Conservation (phyloP, 192 early-diverging fungal genomes). For the Lobosporangium transversale region DNA sequence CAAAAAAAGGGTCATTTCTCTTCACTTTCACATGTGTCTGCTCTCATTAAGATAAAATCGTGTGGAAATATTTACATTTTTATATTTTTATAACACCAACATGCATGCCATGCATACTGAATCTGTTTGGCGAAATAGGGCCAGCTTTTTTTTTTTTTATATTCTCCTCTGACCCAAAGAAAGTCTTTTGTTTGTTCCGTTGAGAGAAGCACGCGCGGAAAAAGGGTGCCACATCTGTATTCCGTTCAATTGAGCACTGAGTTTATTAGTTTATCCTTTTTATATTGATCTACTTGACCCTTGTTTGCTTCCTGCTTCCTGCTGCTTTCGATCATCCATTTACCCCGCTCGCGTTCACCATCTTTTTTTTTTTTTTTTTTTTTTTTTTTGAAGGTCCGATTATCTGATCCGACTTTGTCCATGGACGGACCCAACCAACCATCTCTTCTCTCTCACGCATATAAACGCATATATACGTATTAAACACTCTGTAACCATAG, state of each 20-base stretch:
- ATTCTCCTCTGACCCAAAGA: not conserved
- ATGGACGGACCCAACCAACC: not conserved
- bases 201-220: not conserved
- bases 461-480: no score
- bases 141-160: not conserved
- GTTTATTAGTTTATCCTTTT: no score
- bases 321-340: not conserved
- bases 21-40: constrained; percentile 17
- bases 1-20: not conserved
- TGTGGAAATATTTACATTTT: not conserved
- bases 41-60: not conserved
- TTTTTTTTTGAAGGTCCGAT: constrained; percentile 22
- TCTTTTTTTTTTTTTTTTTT: constrained; percentile 16
- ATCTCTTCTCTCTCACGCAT: not conserved
- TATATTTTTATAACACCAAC: not conserved
- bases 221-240: not conserved
- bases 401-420: constrained; percentile 34
- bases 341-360: not conserved
- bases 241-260: not conserved
- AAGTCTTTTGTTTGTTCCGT: not conserved
- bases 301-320: no score
- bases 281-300: no score
- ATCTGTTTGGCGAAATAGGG: not conserved
- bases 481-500: no score
- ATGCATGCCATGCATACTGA: not conserved